These are phyloP conservation scores for Adenanthera pavonina DNA, from an alignment of 306 rosid genomes.

Conservation along the genomic window DNA sequence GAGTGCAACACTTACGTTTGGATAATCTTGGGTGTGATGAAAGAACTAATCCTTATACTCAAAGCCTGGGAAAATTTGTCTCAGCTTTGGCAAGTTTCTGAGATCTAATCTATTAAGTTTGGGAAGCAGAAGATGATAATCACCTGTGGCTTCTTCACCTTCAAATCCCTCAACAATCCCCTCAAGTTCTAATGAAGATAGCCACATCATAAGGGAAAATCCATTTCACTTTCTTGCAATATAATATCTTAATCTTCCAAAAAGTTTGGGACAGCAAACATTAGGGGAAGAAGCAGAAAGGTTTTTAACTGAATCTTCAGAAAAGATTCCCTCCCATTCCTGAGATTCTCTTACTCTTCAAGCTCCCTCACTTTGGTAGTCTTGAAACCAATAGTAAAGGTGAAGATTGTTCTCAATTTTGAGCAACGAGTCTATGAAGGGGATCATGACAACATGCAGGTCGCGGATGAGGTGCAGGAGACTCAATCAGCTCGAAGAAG, in stretches of 20 bases:
- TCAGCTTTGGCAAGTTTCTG: background rate
- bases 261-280: background rate
- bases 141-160: background rate
- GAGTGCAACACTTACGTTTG: background rate
- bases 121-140: background rate
- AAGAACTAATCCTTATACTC: too few species aligned
- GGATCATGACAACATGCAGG: too few species aligned
- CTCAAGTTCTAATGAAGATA: background rate
- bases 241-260: background rate
- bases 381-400: background rate
- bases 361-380: background rate
- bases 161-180: background rate
- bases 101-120: rapidly evolving
- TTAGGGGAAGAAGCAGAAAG: conserved; percentile 4
- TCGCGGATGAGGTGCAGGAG: too few species aligned
- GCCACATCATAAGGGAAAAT: background rate
- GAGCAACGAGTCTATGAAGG: background rate
- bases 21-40: background rate
- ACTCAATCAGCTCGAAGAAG: too few species aligned
- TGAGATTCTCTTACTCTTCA: background rate
- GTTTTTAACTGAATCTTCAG: conserved; percentile 16
- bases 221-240: background rate
- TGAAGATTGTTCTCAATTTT: background rate
- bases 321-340: conserved; percentile 17
- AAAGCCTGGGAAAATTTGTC: background rate